These are phyloP conservation scores for Sugiyamaella castrensis DNA, from an alignment of 1,139 yeast species.

Conservation along the genomic window DNA sequence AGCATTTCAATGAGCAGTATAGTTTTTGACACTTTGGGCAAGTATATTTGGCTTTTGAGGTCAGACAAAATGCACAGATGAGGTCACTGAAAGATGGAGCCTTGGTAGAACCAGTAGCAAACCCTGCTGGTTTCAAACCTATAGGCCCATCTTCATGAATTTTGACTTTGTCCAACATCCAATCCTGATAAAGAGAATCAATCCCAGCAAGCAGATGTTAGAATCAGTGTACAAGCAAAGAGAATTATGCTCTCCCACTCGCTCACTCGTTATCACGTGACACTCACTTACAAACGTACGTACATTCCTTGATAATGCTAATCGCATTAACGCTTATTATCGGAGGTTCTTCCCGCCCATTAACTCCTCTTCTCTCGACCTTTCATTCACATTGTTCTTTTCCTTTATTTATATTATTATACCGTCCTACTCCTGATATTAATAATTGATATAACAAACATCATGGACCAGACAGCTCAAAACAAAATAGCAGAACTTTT, in stretches of 20 bases:
- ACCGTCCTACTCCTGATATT: background rate
- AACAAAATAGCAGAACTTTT: constrained; percentile 32
- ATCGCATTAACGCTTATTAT: too few species aligned
- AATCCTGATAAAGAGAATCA: too few species aligned
- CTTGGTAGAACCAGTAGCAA: constrained; percentile 3
- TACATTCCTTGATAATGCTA: too few species aligned
- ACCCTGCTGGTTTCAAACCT: constrained; percentile 6
- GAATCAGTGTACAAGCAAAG: too few species aligned
- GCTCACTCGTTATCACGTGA: background rate
- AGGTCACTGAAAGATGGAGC: constrained; percentile 11
- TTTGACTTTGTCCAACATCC: too few species aligned
- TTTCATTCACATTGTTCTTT: too few species aligned
- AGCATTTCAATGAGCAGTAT: constrained; percentile 28
- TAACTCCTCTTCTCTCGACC: too few species aligned
- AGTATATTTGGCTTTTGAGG: constrained; percentile 20
- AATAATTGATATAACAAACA: background rate
- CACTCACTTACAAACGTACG: too few species aligned
- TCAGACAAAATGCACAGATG: constrained; percentile 20
- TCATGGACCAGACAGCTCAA: constrained; percentile 12
- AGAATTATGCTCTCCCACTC: too few species aligned
- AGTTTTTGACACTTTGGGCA: constrained; percentile 27
- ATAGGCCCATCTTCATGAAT: background rate
- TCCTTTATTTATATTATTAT: too few species aligned
- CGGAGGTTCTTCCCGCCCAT: too few species aligned
- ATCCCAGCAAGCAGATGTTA: too few species aligned